Evolutionary conservation across 2,329 filamentous ascomycete species (phyloP).

Genomic region (Colletotrichum cordylinicola): DNA sequence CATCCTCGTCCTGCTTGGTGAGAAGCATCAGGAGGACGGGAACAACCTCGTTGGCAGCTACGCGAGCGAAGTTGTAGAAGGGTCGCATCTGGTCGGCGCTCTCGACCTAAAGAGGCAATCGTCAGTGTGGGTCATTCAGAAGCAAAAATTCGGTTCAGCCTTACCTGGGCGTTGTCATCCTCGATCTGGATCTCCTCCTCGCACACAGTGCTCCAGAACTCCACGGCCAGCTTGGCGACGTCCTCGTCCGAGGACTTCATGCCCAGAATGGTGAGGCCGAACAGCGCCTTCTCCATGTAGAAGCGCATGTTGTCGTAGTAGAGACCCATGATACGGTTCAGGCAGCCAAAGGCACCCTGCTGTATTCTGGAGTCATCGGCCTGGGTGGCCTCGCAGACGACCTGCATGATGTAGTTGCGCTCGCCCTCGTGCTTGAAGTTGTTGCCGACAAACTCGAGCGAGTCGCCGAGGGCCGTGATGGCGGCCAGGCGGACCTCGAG

Average conservation of each 20-base stretch:
- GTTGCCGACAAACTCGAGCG: slow-evolving; percentile 94
- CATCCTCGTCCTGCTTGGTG: slow-evolving; percentile 97
- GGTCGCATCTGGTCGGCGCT: slow-evolving; percentile 84
- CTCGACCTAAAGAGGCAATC: slow-evolving; percentile 55
- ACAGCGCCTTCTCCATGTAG: slow-evolving; percentile 99
- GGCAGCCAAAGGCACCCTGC: slow-evolving; percentile 92
- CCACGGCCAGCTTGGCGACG: slow-evolving; percentile 95
- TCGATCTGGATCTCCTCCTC: slow-evolving; percentile 98
- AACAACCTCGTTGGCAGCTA: slow-evolving; percentile 92
- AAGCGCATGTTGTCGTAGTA: slow-evolving; percentile 99
- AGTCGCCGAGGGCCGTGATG: slow-evolving; percentile 93
- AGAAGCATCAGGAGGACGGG: slow-evolving; percentile 88
- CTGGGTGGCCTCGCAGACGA: slow-evolving; percentile 98
- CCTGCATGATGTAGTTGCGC: slow-evolving; percentile 99
- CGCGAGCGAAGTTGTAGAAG: slow-evolving; percentile 94
- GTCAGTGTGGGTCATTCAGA: slow-evolving; percentile 14
- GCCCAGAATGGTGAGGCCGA: slow-evolving; percentile 94
- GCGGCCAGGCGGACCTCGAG: slow-evolving; percentile 89
- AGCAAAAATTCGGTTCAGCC: slow-evolving; percentile 23
- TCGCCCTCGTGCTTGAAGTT: slow-evolving; percentile 99
- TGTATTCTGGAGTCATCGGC: slow-evolving; percentile 90
- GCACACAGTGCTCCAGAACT: slow-evolving; percentile 99
- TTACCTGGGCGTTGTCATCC: slow-evolving; percentile 87
- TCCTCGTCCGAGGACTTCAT: slow-evolving; percentile 99
- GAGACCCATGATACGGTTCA: slow-evolving; percentile 97